Evolutionary conservation across 2,329 filamentous ascomycete genomes (phyloP).

Genomic region (Teratosphaeria viscida): DNA sequence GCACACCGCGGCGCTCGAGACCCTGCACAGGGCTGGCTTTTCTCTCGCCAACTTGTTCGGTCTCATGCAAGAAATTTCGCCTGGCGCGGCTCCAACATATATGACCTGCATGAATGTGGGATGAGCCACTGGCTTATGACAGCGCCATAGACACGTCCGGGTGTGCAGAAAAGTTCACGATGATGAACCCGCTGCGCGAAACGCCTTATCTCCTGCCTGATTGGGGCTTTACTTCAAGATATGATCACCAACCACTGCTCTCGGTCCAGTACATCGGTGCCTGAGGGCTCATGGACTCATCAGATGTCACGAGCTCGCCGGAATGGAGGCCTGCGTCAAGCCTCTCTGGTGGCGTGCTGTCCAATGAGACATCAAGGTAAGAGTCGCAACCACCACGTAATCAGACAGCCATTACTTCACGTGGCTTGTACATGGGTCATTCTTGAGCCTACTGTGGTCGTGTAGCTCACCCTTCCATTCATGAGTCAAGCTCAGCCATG

Average conservation of each 20-base stretch:
- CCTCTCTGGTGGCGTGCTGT: conserved; percentile 10
- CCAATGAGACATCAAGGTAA: conserved; percentile 13
- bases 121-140: neutral
- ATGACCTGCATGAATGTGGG: neutral
- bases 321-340: conserved; percentile 20
- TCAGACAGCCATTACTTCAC: neutral
- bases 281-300: conserved; percentile 17
- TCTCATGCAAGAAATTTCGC: neutral
- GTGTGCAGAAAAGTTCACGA: neutral
- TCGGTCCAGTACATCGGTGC: neutral
- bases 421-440: neutral
- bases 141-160: neutral
- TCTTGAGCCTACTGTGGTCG: neutral
- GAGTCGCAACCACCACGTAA: neutral
- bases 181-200: neutral
- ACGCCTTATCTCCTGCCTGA: neutral
- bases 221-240: neutral
- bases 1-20: neutral
- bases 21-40: neutral
- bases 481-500: neutral
- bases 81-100: neutral
- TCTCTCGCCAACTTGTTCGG: neutral
- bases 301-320: conserved; percentile 15
- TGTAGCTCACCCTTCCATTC: neutral
- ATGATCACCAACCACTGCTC: neutral